These are phyloP conservation scores for Silene noctiflora DNA, from an alignment of 179 eudicot genomes.

Conservation along the genomic window DNA sequence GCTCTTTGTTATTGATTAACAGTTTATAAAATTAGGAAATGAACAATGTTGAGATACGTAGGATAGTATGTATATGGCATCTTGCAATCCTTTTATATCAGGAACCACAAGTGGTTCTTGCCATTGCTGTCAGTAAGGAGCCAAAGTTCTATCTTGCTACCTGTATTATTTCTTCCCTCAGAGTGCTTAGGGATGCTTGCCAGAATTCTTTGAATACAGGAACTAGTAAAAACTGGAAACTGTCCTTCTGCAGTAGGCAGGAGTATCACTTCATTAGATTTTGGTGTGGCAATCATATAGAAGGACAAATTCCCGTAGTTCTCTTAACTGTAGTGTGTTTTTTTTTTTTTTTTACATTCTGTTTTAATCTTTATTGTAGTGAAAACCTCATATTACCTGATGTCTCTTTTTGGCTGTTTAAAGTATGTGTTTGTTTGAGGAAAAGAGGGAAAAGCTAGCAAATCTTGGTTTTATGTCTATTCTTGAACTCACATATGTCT, in stretches of 20 bases:
- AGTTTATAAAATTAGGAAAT: not conserved
- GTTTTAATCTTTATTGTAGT: not conserved
- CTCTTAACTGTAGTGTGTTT: not conserved
- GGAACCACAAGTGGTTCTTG: not conserved
- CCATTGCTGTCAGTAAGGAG: not conserved
- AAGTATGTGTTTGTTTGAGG: not conserved
- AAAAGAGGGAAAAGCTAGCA: not conserved
- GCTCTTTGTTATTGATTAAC: not conserved
- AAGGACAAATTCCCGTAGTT: not conserved
- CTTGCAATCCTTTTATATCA: not conserved
- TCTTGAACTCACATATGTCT: not conserved
- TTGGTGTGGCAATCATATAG: not conserved
- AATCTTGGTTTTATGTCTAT: not conserved
- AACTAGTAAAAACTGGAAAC: constrained; percentile 5
- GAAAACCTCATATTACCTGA: not conserved
- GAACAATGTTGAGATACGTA: not conserved
- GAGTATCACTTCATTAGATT: not conserved
- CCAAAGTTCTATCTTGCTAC: not conserved
- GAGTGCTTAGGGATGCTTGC: not conserved
- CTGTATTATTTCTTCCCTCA: not conserved
- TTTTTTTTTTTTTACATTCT: not conserved
- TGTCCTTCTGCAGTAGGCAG: not conserved
- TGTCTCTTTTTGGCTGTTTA: not conserved
- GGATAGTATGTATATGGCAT: not conserved
- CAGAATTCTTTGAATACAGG: not conserved